Evolutionary conservation across 2,329 filamentous ascomycete species (phyloP), one percentile per base, ranked within the genome.

Genomic region (Pyricularia sp.): DNA sequence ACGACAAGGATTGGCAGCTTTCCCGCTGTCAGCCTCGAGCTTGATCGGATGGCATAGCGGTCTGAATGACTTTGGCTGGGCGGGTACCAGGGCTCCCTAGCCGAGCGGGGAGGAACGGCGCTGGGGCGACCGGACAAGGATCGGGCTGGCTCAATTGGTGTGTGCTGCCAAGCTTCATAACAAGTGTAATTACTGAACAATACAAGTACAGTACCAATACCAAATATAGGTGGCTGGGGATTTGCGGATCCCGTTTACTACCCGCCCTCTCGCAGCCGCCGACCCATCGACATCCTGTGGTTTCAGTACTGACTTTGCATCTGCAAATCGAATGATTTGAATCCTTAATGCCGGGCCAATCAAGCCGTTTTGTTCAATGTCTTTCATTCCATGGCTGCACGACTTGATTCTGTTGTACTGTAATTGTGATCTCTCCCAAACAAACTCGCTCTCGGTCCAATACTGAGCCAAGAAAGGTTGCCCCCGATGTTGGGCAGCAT

Each of bases 11-110:
- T 59, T n/a, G 62, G 28, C 57, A 59, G 62, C 62, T 57, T 49
- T 44, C 13, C 62, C 40, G 35, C 62, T 64, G 62, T 60, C 62
- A 64, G 62, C 62, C 53, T 40, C 62, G 33, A 62, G 33, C n/a
- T 33, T 49, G 40, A 49, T 49, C 40, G 19, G 22, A 62, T 35
- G 33, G 61, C 61, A 62, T 35, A 22, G 61, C 61, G 61, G 61
- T 62, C 61, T 62, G 61, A 61, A 61, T 4, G 40, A 49, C 19
- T 49, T 49, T 19, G 7, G 19, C 40, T 49, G 9, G 53, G 53
- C 53, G 24, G 53, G 53, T 24, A 57, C 10, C 59, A 30, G 30
- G 59, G 59, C 59, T 60, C 19, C 59, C 59, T 30, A 28, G 26
- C 26, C 26, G 5, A n/a, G 28, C 55, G 40, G 40, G 40, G 40